These are phyloP conservation scores for Botrytis sinoallii DNA, from an alignment of 2,329 filamentous ascomycete genomes.

Conservation along the genomic window DNA sequence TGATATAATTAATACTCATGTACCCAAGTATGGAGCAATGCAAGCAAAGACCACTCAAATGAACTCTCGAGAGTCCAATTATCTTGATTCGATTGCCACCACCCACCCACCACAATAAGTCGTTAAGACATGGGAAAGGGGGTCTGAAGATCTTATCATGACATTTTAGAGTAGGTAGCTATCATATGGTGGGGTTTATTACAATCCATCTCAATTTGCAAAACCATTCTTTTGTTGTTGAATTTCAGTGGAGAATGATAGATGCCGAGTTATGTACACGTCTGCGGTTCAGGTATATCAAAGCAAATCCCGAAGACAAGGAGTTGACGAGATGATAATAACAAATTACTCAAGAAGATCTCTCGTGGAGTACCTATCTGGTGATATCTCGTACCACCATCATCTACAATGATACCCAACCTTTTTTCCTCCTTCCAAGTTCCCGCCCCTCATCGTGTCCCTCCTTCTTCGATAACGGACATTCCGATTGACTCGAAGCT, in stretches of 20 bases:
- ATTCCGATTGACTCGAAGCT: slow-evolving; percentile 10
- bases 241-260: not conserved
- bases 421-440: not conserved
- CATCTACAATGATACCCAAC: not conserved
- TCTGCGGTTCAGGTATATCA: not conserved
- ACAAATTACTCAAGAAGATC: not conserved
- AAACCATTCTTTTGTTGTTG: not conserved
- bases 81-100: slow-evolving; percentile 3
- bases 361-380: not conserved
- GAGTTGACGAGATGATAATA: not conserved
- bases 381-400: not conserved
- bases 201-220: not conserved
- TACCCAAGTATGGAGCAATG: not conserved
- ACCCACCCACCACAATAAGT: not conserved
- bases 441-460: not conserved
- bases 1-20: not conserved
- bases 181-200: not conserved
- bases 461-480: not conserved
- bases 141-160: slow-evolving; percentile 15
- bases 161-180: not conserved
- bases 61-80: not conserved
- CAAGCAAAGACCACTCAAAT: not conserved
- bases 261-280: not conserved
- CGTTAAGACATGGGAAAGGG: not conserved
- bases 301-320: not conserved